A percentile compares a stretch with the other conserved stretches of the same genome.
Evolutionary conservation across 2,329 filamentous ascomycete species (phyloP).

Genomic region (Colletotrichum trifolii): DNA sequence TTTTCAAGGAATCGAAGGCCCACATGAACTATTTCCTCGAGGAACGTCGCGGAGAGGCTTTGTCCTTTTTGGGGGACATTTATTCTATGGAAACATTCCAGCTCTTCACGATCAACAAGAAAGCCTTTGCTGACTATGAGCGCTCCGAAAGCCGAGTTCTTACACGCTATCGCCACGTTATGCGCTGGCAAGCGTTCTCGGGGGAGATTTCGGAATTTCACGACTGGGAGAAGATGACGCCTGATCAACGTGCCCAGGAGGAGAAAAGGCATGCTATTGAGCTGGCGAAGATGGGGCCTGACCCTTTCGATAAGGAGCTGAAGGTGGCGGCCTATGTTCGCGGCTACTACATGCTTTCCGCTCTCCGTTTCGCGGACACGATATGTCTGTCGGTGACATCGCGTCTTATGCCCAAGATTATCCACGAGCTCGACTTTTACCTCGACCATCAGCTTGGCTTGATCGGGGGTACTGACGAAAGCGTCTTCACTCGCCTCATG

Average conservation of each 20-base stretch:
- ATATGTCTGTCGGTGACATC: slow-evolving; percentile 60
- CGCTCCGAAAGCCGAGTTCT: slow-evolving; percentile 59
- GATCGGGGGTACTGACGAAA: slow-evolving; percentile 41
- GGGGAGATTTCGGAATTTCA: slow-evolving; percentile 43
- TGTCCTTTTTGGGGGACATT: slow-evolving; percentile 53
- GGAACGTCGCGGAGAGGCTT: slow-evolving; percentile 49
- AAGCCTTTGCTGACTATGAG: slow-evolving; percentile 58
- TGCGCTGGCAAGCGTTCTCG: slow-evolving; percentile 57
- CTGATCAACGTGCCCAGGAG: slow-evolving; percentile 60
- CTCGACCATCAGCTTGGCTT: slow-evolving; percentile 58
- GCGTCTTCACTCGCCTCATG: slow-evolving; percentile 57
- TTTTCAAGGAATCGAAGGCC: slow-evolving; percentile 60
- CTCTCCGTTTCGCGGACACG: slow-evolving; percentile 71
- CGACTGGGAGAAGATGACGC: slow-evolving; percentile 58
- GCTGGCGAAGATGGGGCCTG: slow-evolving; percentile 61
- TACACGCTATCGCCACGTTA: slow-evolving; percentile 59
- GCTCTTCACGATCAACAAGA: slow-evolving; percentile 68
- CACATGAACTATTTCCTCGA: slow-evolving; percentile 58
- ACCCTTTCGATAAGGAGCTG: slow-evolving; percentile 70
- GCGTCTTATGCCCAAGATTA: slow-evolving; percentile 59
- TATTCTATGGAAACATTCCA: slow-evolving; percentile 65
- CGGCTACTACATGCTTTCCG: slow-evolving; percentile 77
- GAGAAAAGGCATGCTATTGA: slow-evolving; percentile 54
- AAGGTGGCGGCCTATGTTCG: slow-evolving; percentile 71
- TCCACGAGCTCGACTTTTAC: slow-evolving; percentile 52